Conservation (phyloP, 1,284 basidiomycete species). For the Rhodotorula sp. region DNA sequence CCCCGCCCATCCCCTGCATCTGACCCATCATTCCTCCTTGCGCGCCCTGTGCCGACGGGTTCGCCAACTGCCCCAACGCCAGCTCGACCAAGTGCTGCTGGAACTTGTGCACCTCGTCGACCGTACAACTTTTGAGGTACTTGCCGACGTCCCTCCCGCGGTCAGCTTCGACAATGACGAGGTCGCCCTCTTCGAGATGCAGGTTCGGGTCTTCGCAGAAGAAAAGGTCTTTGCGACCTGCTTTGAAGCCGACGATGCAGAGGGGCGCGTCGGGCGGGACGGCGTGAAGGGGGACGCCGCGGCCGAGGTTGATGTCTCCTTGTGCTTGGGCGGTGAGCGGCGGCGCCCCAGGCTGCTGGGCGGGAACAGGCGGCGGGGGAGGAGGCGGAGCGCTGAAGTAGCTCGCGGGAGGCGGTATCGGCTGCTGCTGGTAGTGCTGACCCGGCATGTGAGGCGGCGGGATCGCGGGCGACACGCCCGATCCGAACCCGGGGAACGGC, state of each 20-base stretch:
- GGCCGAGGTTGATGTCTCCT: slow-evolving; percentile 61
- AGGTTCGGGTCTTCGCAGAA: slow-evolving; percentile 69
- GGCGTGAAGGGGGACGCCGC: slow-evolving; percentile 78
- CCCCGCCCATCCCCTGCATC: neutral
- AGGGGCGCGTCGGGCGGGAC: slow-evolving; percentile 82
- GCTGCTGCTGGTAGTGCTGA: slow-evolving; percentile 16
- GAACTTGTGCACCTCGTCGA: slow-evolving; percentile 85
- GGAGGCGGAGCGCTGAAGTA: slow-evolving; percentile 23
- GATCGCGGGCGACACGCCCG: neutral
- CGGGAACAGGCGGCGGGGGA: slow-evolving; percentile 2
- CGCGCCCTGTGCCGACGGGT: slow-evolving; percentile 7
- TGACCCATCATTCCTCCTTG: neutral
- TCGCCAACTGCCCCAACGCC: slow-evolving; percentile 41
- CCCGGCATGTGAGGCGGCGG: slow-evolving; percentile 20
- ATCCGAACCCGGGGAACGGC: slow-evolving; percentile 16
- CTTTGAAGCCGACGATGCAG: slow-evolving; percentile 97
- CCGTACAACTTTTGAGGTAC: slow-evolving; percentile 68
- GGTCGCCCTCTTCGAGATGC: slow-evolving; percentile 69
- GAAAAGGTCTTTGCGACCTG: slow-evolving; percentile 89
- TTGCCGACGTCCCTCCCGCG: slow-evolving; percentile 58
- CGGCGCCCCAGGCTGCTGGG: slow-evolving; percentile 33
- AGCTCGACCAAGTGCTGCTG: slow-evolving; percentile 64
- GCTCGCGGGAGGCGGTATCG: slow-evolving; percentile 7
- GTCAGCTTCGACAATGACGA: slow-evolving; percentile 96
- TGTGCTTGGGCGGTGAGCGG: slow-evolving; percentile 41